Evolutionary conservation across 495 filamentous ascomycete species (phyloP).

Genomic region (Podospora pseudoanserina): DNA sequence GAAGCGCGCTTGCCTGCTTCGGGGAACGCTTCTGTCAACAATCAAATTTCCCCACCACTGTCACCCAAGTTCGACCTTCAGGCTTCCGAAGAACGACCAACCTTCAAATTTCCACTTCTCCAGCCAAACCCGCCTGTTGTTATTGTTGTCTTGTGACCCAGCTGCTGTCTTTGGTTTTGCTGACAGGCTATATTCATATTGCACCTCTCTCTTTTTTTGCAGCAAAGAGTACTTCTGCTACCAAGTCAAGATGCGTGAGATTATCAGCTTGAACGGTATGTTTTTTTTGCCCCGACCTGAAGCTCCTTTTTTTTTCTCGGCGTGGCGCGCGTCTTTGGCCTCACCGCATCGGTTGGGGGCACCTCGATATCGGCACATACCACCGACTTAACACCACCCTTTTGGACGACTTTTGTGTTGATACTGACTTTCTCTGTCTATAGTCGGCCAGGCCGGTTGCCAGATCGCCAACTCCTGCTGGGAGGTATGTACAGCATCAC

Average conservation of each 20-base stretch:
- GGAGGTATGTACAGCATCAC: conserved; percentile 70
- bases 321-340: conserved; percentile 31
- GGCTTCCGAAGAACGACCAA: conserved; percentile 27
- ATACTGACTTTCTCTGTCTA: conserved; percentile 42
- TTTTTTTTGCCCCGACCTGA: conserved; percentile 27
- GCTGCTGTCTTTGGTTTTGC: conserved; percentile 18
- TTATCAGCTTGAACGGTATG: conserved; percentile 98
- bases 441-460: conserved; percentile 99
- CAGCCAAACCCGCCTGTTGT: conserved; percentile 14
- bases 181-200: conserved; percentile 19
- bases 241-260: conserved; percentile 87
- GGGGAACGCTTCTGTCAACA: conserved; percentile 35
- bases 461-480: conserved; percentile 99
- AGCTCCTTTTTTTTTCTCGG: conserved; percentile 12
- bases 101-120: conserved; percentile 35
- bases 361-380: conserved; percentile 9
- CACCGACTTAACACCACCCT: background rate
- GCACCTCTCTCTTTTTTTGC: conserved; percentile 17
- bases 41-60: conserved; percentile 37
- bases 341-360: conserved; percentile 30
- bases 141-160: conserved; percentile 14
- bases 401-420: background rate
- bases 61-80: conserved; percentile 26
- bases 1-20: conserved; percentile 30
- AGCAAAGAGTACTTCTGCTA: conserved; percentile 10